Evolutionary conservation across 352 stramenopile species (phyloP), one percentile per base, ranked within the genome.

Genomic region (Phytopythium ostracodes): DNA sequence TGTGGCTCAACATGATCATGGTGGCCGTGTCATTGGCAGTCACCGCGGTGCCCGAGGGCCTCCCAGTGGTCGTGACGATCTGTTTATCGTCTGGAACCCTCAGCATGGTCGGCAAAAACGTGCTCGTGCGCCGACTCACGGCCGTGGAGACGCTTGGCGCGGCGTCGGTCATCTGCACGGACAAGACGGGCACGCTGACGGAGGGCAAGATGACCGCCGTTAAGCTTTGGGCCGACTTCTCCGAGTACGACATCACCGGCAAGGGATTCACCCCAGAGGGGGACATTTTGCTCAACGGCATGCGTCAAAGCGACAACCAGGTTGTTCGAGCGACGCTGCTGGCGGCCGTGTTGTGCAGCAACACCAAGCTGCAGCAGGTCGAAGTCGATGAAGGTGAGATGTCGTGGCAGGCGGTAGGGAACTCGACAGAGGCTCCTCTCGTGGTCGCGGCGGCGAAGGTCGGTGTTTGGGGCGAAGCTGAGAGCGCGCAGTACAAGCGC

Each of bases 181-280:
- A 98, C 72, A 98, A 98, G 72, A 98, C 92, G 8, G 92, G 92
- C 24, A 98, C 92, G 20, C 68, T 98, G 22, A 98, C 92, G 0
- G 75, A 82, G 33, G 77, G 77, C 20, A 77, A 87, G 64, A 87
- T 87, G 77, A 79, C 70, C 0, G 77, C 72, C 10, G 68, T 84
- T 24, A 75, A 76, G 40, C 27, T 76, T 9, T 87, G 72, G 70
- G 63, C 70, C 12, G 72, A 81, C 42, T 74, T 67, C 51, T 54
- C 68, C 3, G 64, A 77, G 53, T 81, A 71, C 60, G 38, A 46
- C 5, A 74, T 79, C 58, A 76, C 68, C 9, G 75, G 73, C n/a
- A 63, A 61, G 7, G 70, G 68, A 2, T 76, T 79, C 46, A 69
- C 65, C 12, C 72, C 74, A 8, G 40, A 68, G 5, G 72, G 72